Evolutionary conservation across 139 green algal genomes (phyloP), one percentile per base, ranked within the genome.

Genomic region (Tetraselmis striata): DNA sequence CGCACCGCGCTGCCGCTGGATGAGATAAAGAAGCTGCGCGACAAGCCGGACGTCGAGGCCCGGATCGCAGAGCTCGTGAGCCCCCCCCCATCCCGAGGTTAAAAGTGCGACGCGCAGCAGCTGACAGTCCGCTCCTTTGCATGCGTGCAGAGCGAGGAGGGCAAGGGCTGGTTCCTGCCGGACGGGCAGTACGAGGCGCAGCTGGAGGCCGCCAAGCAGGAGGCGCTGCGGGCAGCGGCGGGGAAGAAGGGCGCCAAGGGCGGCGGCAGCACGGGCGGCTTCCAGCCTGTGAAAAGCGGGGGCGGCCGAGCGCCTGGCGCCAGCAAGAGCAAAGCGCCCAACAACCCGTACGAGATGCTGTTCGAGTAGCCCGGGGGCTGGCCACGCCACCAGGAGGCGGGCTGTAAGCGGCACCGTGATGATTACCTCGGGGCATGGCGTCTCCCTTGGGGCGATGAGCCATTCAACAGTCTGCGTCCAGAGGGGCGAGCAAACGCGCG

Each of bases 1-100:
- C 24, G 28, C 1, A 45, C 30, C 1, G 26, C 30, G 59, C 80
- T 78, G 59, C 28, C 27, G 28, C 30, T 83, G 59, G 80, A 78
- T 26, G 80, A 77, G 28, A 23, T 83, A 1, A 78, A 28, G 28
- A 78, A 78, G 22, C 59, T 83, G 0, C 23, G 30, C 11, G n/a
- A 78, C 22, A 83, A 83, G 30, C 27, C 29, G 25, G 80, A 78
- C 24, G 22, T 78, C 26, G 58, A 83, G 29, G 80, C 30, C 2
- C 24, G 78, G 59, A 32, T 83, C 27, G 59, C 59, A 1, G 59
- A 78, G 22, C 59, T 78, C 22, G 67, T 75, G 80, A 25, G 45
- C 18, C 18, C 11, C 45, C 45, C 45, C 45, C 45, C 45, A 18
- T 5, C 45, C 45, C 18, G 11, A n/a, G n/a, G n/a, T n/a, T n/a